A percentile compares a stretch with the other conserved stretches of the same genome.
phyloP scores from a whole-genome alignment of 768 basidiomycete species.

The Cyathus striatus region DNA sequence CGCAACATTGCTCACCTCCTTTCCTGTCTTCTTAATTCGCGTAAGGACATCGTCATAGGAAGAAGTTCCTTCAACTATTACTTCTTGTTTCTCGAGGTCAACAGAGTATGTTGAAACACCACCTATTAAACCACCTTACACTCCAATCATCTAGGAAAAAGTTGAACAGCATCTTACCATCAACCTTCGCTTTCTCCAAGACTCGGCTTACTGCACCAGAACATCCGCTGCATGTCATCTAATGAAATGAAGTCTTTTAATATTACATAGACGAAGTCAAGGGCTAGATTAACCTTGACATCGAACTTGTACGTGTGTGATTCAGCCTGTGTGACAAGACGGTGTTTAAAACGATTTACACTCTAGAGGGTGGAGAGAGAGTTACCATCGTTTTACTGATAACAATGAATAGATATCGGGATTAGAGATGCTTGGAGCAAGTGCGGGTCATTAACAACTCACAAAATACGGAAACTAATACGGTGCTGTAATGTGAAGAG shows the following conservation, averaged over 20 bases:
- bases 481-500: no score
- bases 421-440: no score
- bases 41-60: constrained; percentile 61
- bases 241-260: neutral
- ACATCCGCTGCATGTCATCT: constrained; percentile 90
- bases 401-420: no score
- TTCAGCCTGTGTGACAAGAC: no score
- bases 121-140: constrained; percentile 29
- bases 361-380: no score
- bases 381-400: no score
- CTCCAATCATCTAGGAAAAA: neutral
- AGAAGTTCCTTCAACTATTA: constrained; percentile 57
- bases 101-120: constrained; percentile 55
- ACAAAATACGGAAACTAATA: no score
- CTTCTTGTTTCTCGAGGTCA: constrained; percentile 64
- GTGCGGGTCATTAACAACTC: no score
- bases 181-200: constrained; percentile 61
- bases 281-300: constrained; percentile 58
- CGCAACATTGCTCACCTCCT: no score
- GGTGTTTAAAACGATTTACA: no score
- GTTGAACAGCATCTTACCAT: constrained; percentile 15
- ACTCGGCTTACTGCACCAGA: constrained; percentile 78
- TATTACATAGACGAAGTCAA: neutral
- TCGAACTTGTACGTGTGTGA: constrained; percentile 71
- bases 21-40: constrained; percentile 89